These are phyloP conservation scores for Edaphochlamys debaryana DNA, from an alignment of 139 green algal species.

Conservation along the genomic window DNA sequence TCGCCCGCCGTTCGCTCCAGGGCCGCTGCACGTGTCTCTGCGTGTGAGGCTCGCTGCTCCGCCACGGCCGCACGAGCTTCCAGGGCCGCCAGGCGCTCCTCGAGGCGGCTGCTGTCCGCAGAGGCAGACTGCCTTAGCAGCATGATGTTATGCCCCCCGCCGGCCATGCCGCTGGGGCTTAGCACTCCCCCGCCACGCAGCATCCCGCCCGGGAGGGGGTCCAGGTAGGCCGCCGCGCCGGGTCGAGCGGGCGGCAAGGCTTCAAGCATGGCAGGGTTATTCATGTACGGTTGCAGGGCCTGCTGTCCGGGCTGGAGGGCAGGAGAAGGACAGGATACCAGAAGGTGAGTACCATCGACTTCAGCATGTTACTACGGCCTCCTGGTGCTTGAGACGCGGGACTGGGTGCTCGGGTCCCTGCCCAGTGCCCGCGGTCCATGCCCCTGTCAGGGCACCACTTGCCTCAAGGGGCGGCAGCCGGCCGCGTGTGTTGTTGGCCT, in stretches of 20 bases:
- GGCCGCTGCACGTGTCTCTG: conserved; percentile 16
- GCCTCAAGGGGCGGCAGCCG: conserved; percentile 13
- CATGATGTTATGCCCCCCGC: not conserved
- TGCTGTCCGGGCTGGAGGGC: not conserved
- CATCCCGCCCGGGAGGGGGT: conserved; percentile 13
- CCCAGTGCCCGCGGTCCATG: too few relatives aligned
- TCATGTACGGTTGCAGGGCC: not conserved
- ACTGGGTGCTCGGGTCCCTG: too few relatives aligned
- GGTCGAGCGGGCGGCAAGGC: not conserved
- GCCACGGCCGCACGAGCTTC: conserved; percentile 8
- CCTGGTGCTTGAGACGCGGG: too few relatives aligned
- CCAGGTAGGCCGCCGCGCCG: not conserved
- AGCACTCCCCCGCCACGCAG: too few relatives aligned
- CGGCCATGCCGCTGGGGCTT: not conserved
- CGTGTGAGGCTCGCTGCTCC: conserved; percentile 8
- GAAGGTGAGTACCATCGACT: too few relatives aligned
- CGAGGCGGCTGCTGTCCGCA: not conserved
- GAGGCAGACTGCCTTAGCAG: not conserved
- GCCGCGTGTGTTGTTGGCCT: not conserved
- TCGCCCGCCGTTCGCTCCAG: not conserved
- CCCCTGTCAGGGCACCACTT: too few relatives aligned
- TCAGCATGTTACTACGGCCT: too few relatives aligned
- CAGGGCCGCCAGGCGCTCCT: conserved; percentile 32
- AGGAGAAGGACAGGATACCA: too few relatives aligned
- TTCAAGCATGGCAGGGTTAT: not conserved